Percentiles rank a stretch among this genome's conserved stretches.
These are phyloP conservation scores for Elymus sibiricus DNA, from an alignment of 176 grass and related monocot genomes.

Conservation along the genomic window DNA sequence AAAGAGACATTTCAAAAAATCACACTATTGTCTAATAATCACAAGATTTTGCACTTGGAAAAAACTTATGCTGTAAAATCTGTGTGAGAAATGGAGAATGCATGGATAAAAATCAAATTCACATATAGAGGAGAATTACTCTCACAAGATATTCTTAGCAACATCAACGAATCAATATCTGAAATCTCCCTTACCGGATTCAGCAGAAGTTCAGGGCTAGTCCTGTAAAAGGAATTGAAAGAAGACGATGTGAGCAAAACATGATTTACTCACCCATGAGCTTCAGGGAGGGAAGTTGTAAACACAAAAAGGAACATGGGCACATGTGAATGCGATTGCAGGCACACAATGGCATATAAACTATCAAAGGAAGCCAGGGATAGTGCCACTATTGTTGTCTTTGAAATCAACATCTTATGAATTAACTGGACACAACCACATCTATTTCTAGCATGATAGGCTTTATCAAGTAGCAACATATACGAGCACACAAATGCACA, in stretches of 20 bases:
- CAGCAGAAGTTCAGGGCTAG: slow-evolving; percentile 74
- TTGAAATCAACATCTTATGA: background rate
- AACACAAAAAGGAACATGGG: background rate
- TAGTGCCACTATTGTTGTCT: background rate
- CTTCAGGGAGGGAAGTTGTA: background rate
- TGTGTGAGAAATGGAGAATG: background rate
- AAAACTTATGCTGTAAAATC: background rate
- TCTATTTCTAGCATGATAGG: background rate
- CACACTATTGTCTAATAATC: background rate
- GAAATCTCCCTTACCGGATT: slow-evolving; percentile 58
- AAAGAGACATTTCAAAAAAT: background rate
- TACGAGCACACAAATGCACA: background rate
- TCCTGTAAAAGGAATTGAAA: slow-evolving; percentile 59
- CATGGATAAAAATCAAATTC: background rate
- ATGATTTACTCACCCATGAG: background rate
- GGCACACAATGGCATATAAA: background rate
- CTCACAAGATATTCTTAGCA: background rate
- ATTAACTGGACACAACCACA: background rate
- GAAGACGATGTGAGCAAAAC: slow-evolving; percentile 6
- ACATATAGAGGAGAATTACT: background rate
- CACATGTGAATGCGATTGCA: background rate
- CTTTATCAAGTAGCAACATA: background rate
- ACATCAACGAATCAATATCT: background rate
- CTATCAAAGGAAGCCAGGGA: background rate
- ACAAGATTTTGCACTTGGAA: background rate